These are phyloP conservation scores for Microbotryum saponariae DNA, from an alignment of 1,284 basidiomycete genomes.

Conservation along the genomic window DNA sequence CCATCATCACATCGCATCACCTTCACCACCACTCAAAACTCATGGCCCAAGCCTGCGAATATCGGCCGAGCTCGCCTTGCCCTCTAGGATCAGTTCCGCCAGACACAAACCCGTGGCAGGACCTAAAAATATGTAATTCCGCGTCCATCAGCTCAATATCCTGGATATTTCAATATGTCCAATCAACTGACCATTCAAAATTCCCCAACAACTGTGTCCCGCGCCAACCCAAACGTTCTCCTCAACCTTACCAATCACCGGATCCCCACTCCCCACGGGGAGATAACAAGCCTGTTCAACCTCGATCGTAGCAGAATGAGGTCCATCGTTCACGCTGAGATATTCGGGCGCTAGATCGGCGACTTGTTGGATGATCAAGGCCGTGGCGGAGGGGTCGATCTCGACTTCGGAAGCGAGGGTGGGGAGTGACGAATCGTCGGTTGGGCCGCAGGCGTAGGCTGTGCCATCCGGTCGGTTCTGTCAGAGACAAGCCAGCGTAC, in stretches of 20 bases:
- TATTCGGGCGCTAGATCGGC: slow-evolving; percentile 45
- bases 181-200: slow-evolving; percentile 38
- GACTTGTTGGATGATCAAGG: slow-evolving; percentile 45
- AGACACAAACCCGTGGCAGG: slow-evolving; percentile 50
- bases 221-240: slow-evolving; percentile 47
- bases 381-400: slow-evolving; percentile 39
- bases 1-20: too few species aligned
- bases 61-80: slow-evolving; percentile 47
- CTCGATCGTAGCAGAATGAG: slow-evolving; percentile 33
- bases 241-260: slow-evolving; percentile 47
- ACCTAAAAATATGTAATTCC: slow-evolving; percentile 31
- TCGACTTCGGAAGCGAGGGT: slow-evolving; percentile 38
- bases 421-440: slow-evolving; percentile 37
- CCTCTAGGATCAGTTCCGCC: slow-evolving; percentile 49
- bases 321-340: slow-evolving; percentile 39
- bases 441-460: slow-evolving; percentile 42
- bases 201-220: slow-evolving; percentile 48
- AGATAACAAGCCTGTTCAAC: slow-evolving; percentile 51
- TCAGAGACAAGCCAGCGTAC: slow-evolving; percentile 1
- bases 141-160: too few species aligned
- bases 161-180: too few species aligned
- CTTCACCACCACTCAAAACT: not conserved
- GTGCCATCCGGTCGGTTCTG: slow-evolving; percentile 42
- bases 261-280: slow-evolving; percentile 48
- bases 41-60: slow-evolving; percentile 45